Base-by-base conservation (phyloP, 2,329 filamentous ascomycete species). In the Penicillium polonicum region DNA sequence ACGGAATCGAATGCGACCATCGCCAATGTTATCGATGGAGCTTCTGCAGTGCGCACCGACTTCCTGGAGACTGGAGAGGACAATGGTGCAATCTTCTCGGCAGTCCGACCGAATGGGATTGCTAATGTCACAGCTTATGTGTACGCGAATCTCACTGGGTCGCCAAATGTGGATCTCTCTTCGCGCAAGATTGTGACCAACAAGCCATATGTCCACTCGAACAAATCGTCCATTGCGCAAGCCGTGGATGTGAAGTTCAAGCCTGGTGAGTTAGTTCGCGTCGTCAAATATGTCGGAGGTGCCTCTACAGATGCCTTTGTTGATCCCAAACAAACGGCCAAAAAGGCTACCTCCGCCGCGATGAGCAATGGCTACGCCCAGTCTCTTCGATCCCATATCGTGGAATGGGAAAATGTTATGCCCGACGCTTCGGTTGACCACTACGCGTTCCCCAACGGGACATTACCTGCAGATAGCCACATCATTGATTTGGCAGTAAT, bases 291-390 rank as follows among this genome's bases (percentile, higher is more conserved):
- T 62, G 80, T 91, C 17, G 88, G 88, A 29, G 82, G 80, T 48
- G 88, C 88, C 4, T 89, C 88, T 1, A 83, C 82, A 0, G 88
- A 91, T 70, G 87, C 86, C 0, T 91, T 90, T 66, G 60, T 74
- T 0, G 74, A 87, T 60, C 83, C 88, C 0, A 76, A 82, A 57
- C 65, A 70, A 2, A 77, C 80, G 1, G 88, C 88, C 2, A 78
- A 78, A 57, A 69, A 79, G 6, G 86, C 86, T 2, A 84, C 83
- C 0, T 67, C 76, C 6, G 70, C 73, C 2, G 87, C 79, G 39
- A 75, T 79, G 54, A 65, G 73, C 5, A 73, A 73, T 31, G 88
- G 88, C 0, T 90, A 83, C 63, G 71, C 79, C n/a, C 69, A 71
- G 1, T 77, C 86, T 1, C 71, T 88, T 13, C 68, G 71, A 8